Conservation (phyloP, 2,329 filamentous ascomycete species). For the Epichloe uncinata region DNA sequence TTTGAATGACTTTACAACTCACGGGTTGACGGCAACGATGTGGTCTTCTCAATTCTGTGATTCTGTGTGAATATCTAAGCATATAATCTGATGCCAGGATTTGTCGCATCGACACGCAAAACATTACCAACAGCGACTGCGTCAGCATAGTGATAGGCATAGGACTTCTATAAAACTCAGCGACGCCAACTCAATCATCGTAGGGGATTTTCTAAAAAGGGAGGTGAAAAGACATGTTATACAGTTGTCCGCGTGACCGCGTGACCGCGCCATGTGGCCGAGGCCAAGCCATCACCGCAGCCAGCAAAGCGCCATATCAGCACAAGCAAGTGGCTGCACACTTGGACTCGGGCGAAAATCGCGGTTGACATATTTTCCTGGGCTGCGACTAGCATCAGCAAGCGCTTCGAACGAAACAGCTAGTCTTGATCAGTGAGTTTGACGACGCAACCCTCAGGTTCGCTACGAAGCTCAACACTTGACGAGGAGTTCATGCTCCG, state of each 20-base stretch:
- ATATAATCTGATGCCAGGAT: neutral
- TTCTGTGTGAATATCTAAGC: no score
- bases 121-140: neutral
- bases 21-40: no score
- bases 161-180: no score
- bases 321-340: neutral
- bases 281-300: neutral
- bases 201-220: no score
- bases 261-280: neutral
- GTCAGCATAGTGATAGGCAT: no score
- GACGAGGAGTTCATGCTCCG: neutral
- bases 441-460: neutral
- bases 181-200: neutral
- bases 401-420: neutral
- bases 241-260: neutral
- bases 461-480: no score
- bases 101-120: neutral
- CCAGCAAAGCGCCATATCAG: neutral
- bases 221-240: no score
- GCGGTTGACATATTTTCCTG: neutral
- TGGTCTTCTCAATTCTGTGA: no score
- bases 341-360: neutral
- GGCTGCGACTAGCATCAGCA: neutral
- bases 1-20: no score
- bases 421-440: neutral